A percentile compares a stretch with the other conserved stretches of the same genome.
phyloP scores from a whole-genome alignment of 139 green algal genomes.

The Ettlia oleoabundans region DNA sequence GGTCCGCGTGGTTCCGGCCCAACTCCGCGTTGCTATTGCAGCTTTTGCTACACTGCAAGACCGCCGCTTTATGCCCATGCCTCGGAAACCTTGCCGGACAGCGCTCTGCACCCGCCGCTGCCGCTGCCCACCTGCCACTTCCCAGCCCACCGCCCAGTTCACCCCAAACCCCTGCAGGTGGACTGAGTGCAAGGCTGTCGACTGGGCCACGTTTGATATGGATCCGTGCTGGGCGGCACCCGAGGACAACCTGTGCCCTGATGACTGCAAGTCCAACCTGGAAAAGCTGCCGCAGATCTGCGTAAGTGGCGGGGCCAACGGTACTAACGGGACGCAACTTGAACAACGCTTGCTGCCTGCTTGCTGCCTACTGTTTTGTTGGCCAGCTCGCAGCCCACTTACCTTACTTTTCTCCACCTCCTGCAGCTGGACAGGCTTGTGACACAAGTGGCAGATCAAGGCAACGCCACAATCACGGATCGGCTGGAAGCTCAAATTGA shows the following conservation, averaged over 20 bases:
- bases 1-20: no score
- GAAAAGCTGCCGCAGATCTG: slow-evolving; percentile 3
- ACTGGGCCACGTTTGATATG: background rate
- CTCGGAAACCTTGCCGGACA: no score
- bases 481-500: background rate
- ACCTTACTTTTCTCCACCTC: background rate
- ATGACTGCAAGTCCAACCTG: background rate
- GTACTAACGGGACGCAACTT: background rate
- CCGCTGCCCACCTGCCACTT: no score
- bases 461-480: background rate
- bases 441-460: background rate
- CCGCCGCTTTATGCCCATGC: no score
- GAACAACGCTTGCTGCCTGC: no score
- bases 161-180: no score
- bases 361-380: no score
- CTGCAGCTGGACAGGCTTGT: background rate
- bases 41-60: no score
- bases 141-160: no score
- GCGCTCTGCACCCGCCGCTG: no score
- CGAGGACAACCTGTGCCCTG: background rate
- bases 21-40: background rate
- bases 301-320: background rate
- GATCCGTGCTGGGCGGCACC: slow-evolving; percentile 1
- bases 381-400: no score
- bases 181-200: background rate